Evolutionary conservation across 2,329 filamentous ascomycete species (phyloP).

Genomic region (Aspergillus aculeatus): DNA sequence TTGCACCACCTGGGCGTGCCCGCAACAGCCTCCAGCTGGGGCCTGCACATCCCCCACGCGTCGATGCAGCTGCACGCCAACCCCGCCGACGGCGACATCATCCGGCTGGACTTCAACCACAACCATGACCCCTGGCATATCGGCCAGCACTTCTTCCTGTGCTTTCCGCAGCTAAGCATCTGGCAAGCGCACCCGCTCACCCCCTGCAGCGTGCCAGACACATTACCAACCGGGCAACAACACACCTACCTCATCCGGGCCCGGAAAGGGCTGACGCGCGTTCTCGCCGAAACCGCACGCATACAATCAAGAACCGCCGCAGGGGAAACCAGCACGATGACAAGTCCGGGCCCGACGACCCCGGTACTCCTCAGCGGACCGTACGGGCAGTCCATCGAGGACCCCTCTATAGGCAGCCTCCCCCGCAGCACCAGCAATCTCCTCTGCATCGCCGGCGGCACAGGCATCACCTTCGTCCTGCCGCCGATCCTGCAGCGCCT

Average conservation of each 20-base stretch:
- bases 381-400: conserved; percentile 57
- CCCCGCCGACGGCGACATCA: conserved; percentile 58
- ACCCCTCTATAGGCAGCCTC: conserved; percentile 25
- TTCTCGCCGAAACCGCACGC: conserved; percentile 25
- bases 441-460: conserved; percentile 58
- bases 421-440: conserved; percentile 42
- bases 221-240: conserved; percentile 18
- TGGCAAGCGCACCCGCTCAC: conserved; percentile 75
- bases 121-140: conserved; percentile 61
- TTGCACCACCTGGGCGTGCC: conserved; percentile 56
- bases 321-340: not conserved
- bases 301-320: conserved; percentile 25
- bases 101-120: conserved; percentile 66
- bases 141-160: conserved; percentile 71
- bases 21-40: conserved; percentile 37
- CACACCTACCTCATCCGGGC: conserved; percentile 49
- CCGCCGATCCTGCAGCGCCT: conserved; percentile 47
- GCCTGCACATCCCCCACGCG: conserved; percentile 57
- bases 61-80: conserved; percentile 55
- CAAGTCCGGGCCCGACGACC: conserved; percentile 29
- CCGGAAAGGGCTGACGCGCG: conserved; percentile 39
- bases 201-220: conserved; percentile 55
- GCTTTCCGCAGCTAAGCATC: conserved; percentile 64
- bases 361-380: conserved; percentile 62
- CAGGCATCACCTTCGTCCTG: conserved; percentile 58